Base-by-base conservation (phyloP, 2,329 filamentous ascomycete genomes). In the Microsporum ferrugineum region DNA sequence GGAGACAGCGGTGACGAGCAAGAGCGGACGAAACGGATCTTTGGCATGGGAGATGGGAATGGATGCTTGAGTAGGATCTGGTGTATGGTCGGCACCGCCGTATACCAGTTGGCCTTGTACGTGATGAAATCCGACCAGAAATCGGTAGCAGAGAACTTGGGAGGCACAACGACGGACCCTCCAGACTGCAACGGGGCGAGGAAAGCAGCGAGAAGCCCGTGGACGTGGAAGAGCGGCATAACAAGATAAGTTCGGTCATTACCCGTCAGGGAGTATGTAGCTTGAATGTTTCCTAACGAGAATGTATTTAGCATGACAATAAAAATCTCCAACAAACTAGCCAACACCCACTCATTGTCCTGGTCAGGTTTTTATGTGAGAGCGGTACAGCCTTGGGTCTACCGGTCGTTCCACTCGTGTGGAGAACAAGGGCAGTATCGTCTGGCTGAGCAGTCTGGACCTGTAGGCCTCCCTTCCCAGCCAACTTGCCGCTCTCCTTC, bases 181-280 rank as follows among this genome's bases (percentile, higher is more conserved):
- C 87, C 87, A 1, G 87, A 87, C 66, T 81, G 79, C 8, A 95
- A 79, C 0, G 89, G 88, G 1, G 88, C 88, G 2, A 95, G 80
- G 67, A 95, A 88, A 23, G 84, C 89, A 63, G 89, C 91, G 12
- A 95, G 80, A 1, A 95, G 81, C n/a, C 90, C 90, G 71, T 94
- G 89, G 57, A 95, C 89, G 74, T 95, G 89, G 80, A 95, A 95
- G 1, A 95, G 81, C 17, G 89, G 89, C 89, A 95, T 95, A 63
- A 95, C 89, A 14, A 95, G 81, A 81, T 91, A 86, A 33, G 89
- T 92, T 55, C 89, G 84, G 72, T 95, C 89, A 59, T 80, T 71
- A 4, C 83, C 72, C 0, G 83, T 86, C 63, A 95, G 80, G 61
- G 86, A 74, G 72, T 95, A 95, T 5, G 89, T 95, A 62, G 81